These are phyloP conservation scores for Nothomitra cinnamomea DNA, from an alignment of 2,329 filamentous ascomycete genomes.

Conservation along the genomic window DNA sequence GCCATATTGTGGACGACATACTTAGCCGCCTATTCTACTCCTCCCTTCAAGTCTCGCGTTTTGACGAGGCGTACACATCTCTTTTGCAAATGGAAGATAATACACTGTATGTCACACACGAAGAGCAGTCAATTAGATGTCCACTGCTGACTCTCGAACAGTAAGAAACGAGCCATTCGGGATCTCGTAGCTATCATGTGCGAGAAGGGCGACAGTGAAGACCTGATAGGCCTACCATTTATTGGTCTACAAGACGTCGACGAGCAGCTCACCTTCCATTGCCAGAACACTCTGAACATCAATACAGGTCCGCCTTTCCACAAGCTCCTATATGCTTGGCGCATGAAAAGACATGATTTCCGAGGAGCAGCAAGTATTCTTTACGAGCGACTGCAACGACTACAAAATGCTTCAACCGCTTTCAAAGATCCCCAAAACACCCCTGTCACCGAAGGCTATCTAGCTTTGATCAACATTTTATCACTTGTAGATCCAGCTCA, in stretches of 20 bases:
- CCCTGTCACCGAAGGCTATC: slow-evolving; percentile 54
- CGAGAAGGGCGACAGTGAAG: slow-evolving; percentile 12
- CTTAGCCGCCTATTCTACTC: slow-evolving; percentile 73
- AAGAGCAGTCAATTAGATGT: neutral
- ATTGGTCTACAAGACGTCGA: slow-evolving; percentile 67
- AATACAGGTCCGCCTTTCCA: slow-evolving; percentile 51
- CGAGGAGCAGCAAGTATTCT: slow-evolving; percentile 51
- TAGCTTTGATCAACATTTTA: slow-evolving; percentile 85
- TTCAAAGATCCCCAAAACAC: slow-evolving; percentile 13
- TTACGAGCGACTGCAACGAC: slow-evolving; percentile 36
- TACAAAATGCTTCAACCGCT: slow-evolving; percentile 23
- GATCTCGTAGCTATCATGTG: slow-evolving; percentile 39
- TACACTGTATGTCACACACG: slow-evolving; percentile 33
- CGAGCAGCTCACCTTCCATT: slow-evolving; percentile 54
- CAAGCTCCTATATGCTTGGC: slow-evolving; percentile 81
- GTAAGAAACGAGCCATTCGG: slow-evolving; percentile 51
- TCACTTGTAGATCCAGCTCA: slow-evolving; percentile 68
- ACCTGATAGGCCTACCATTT: slow-evolving; percentile 45
- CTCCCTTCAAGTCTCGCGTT: slow-evolving; percentile 61
- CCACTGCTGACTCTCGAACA: slow-evolving; percentile 10
- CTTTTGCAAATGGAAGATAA: slow-evolving; percentile 55
- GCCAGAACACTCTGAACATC: slow-evolving; percentile 50
- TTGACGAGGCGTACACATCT: slow-evolving; percentile 66
- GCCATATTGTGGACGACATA: slow-evolving; percentile 42
- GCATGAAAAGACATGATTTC: slow-evolving; percentile 70